Evolutionary conservation across 495 filamentous ascomycete species (phyloP), one percentile per base, ranked within the genome.

Genomic region (Aspergillus asperescens): DNA sequence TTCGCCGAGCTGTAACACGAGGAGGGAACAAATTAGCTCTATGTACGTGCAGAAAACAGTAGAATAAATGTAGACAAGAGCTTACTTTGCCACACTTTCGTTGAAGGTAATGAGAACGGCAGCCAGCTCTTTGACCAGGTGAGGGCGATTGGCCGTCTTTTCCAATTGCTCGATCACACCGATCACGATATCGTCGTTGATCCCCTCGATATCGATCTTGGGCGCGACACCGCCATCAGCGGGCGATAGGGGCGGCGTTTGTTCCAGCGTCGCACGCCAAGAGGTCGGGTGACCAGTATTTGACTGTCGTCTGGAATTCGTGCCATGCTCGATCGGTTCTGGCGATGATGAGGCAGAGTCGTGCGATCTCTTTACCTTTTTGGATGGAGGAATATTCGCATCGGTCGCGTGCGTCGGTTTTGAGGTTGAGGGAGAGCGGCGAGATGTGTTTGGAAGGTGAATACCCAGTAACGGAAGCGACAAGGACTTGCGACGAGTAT

Each of bases 401-500:
- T 77, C 72, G 48, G 72, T 74, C 34, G 76, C 63, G 54, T 80
- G 74, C 8, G 64, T 31, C 45, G 73, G 66, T 71, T 81, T 83
- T 48, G 74, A 70, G 29, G 72, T 59, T 41, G 86, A 81, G 57
- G 86, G 81, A 60, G 81, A 82, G 67, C 83, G 82, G 69, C 89
- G 81, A 50, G 84, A 82, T 52, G 84, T 81, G 63, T 86, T 85
- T 42, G 90, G 93, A 41, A 98, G 73, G 61, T 92, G 89, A 56
- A 97, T 95, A 65, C 93, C 93, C 57, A 97, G 80, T 52, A 89
- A 91, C 18, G 90, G 88, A 57, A 98, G 77, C 25, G 93, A 98
- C 62, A 98, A 72, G 64, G 90, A 95, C 75, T 97, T 98, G 70
- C 93, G 85, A 72, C 93, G 87, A 55, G 93, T 98, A 71, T 98